Conservation (phyloP, 2,329 filamentous ascomycete genomes). For the Alternaria alternata region DNA sequence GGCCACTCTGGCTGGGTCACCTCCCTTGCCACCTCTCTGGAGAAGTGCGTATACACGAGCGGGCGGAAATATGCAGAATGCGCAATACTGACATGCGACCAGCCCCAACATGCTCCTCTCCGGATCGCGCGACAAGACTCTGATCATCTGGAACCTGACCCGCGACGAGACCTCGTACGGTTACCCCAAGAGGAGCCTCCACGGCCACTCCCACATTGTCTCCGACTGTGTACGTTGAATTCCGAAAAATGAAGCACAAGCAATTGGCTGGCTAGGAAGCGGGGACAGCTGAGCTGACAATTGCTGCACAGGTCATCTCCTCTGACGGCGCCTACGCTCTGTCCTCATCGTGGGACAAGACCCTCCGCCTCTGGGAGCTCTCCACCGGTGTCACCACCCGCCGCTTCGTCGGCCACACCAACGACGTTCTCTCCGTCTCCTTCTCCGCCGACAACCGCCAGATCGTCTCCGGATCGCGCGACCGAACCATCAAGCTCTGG, state of each 20-base stretch:
- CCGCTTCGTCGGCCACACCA: conserved; percentile 98
- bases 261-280: conserved; percentile 40
- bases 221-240: conserved; percentile 91
- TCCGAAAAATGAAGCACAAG: conserved; percentile 19
- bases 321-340: conserved; percentile 99
- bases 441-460: conserved; percentile 99
- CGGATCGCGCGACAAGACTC: conserved; percentile 94
- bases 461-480: conserved; percentile 98
- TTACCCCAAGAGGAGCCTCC: conserved; percentile 98
- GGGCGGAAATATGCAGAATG: conserved; percentile 14
- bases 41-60: conserved; percentile 71
- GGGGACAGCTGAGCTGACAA: conserved; percentile 41
- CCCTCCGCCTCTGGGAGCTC: conserved; percentile 98
- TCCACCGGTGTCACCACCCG: conserved; percentile 96
- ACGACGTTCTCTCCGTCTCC: conserved; percentile 98
- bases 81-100: conserved; percentile 46
- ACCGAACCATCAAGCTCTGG: conserved; percentile 99
- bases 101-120: conserved; percentile 99
- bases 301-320: conserved; percentile 82
- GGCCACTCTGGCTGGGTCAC: conserved; percentile 99
- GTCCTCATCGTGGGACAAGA: conserved; percentile 99
- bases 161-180: conserved; percentile 98
- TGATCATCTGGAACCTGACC: conserved; percentile 99
- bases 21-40: conserved; percentile 95
- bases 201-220: conserved; percentile 99